A percentile compares a stretch with the other conserved stretches of the same genome.
Evolutionary conservation across 2,329 filamentous ascomycete species (phyloP).

Genomic region (Grosmannia clavigera): DNA sequence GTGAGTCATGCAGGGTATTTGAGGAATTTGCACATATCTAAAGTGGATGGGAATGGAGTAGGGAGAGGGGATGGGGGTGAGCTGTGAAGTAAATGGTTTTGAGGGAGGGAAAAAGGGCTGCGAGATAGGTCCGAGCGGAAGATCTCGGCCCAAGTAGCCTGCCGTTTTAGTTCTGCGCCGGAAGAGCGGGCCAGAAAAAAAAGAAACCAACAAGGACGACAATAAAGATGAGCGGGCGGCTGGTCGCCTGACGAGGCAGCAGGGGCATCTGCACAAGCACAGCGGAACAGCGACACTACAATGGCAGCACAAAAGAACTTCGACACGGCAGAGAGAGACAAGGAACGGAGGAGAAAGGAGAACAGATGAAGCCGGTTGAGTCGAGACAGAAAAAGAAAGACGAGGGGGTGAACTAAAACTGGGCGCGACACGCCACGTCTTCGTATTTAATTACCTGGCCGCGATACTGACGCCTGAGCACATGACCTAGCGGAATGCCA

Average conservation of each 20-base stretch:
- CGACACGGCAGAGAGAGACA: background rate
- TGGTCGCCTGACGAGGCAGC: background rate
- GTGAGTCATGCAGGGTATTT: background rate
- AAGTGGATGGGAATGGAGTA: background rate
- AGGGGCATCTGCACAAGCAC: background rate
- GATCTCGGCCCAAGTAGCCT: background rate
- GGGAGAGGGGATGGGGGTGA: background rate
- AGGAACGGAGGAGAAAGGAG: background rate
- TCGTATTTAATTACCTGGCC: constrained; percentile 1
- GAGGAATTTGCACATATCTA: background rate
- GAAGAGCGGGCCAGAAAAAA: background rate
- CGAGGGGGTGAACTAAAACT: background rate
- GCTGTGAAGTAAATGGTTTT: background rate
- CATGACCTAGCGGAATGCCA: constrained; percentile 10
- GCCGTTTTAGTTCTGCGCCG: background rate
- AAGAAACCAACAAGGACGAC: background rate
- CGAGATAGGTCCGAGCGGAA: background rate
- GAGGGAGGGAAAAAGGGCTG: background rate
- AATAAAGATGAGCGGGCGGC: background rate
- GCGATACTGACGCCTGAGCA: constrained; percentile 17
- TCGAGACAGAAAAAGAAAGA: background rate
- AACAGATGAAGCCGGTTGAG: background rate
- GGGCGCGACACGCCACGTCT: background rate
- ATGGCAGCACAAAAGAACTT: background rate
- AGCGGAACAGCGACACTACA: no score